Evolutionary conservation across 108 stramenopile genomes (phyloP), one percentile per base, ranked within the genome.

Genomic region (Nitzschia sp.): DNA sequence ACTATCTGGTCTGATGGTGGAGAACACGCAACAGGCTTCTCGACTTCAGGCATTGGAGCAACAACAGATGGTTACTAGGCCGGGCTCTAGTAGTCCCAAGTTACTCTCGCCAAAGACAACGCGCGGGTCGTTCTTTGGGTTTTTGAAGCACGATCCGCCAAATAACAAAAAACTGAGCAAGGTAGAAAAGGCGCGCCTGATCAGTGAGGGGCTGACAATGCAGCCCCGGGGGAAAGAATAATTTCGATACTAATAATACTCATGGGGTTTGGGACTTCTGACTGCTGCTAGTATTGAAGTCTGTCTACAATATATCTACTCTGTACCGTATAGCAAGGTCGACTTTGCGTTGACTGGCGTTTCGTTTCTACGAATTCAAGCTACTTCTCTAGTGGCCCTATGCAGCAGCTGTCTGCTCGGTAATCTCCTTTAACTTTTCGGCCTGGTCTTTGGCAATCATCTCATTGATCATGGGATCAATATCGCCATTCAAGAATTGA

Each of bases 401-500:
- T 51, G 49, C 49, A 4, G 49, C 49, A 19, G 49, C 49, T 4
- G 49, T 51, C 21, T 51, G 19, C 21, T 51, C 49, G 21, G 49
- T 23, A 5, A 51, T 51, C 4, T 21, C 19, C 21, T 19, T 17
- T 21, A 96, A 76, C 49, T 88, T 88, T 54, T 87, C 85, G 77
- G 93, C 91, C 63, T 96, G 92, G 68, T 96, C 92, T 68, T 85
- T 87, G 1, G 84, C 81, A 58, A 89, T 93, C 79, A 90, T 74
- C 1, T 83, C 84, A 68, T 81, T 80, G 57, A 91, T 88, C 46
- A 96, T 90, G 15, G 78, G 74, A 28, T 81, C 92, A 17, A 96
- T 75, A 31, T 92, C 95, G 17, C 85, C 95, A 59, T 79, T 70
- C 80, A 93, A 71, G 57, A 93, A 83, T 54, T 87, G 77, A 33